Evolutionary conservation across 2,329 filamentous ascomycete genomes (phyloP).

Genomic region (Penicillium digitatum): DNA sequence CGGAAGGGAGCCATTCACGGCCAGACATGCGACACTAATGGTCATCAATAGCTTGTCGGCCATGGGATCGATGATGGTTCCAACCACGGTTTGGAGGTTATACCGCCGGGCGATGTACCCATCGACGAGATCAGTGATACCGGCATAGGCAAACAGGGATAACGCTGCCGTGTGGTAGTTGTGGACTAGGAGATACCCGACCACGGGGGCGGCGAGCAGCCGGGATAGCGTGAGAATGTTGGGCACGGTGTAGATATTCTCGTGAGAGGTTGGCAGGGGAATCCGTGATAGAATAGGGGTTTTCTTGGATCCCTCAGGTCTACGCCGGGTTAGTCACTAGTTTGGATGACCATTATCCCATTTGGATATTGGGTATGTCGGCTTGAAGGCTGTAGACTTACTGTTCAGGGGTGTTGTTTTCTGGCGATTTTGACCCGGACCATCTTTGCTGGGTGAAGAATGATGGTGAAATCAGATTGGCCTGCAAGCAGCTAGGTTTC

Average conservation of each 20-base stretch:
- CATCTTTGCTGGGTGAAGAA: slow-evolving; percentile 20
- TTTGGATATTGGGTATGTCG: background rate
- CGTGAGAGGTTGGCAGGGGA: slow-evolving; percentile 49
- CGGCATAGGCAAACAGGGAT: slow-evolving; percentile 85
- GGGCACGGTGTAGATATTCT: slow-evolving; percentile 96
- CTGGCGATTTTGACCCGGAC: slow-evolving; percentile 23
- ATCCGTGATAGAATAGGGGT: slow-evolving; percentile 35
- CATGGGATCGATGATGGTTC: slow-evolving; percentile 92
- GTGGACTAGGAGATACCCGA: slow-evolving; percentile 85
- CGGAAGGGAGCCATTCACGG: slow-evolving; percentile 76
- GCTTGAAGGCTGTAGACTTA: slow-evolving; percentile 8
- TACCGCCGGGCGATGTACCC: slow-evolving; percentile 88
- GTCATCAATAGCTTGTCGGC: slow-evolving; percentile 97
- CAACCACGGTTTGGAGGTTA: slow-evolving; percentile 87
- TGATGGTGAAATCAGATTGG: slow-evolving; percentile 1
- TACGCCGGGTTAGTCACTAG: slow-evolving; percentile 12
- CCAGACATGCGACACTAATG: slow-evolving; percentile 77
- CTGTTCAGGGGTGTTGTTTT: slow-evolving; percentile 16
- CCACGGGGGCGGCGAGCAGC: slow-evolving; percentile 72
- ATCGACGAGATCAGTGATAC: slow-evolving; percentile 85
- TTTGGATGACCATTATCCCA: background rate
- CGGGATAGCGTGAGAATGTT: slow-evolving; percentile 89
- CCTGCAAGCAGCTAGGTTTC: background rate
- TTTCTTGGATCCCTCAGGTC: slow-evolving; percentile 20
- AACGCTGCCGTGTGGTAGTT: slow-evolving; percentile 75